Evolutionary conservation across 768 basidiomycete species (phyloP).

Genomic region (Mycena capillaripes): DNA sequence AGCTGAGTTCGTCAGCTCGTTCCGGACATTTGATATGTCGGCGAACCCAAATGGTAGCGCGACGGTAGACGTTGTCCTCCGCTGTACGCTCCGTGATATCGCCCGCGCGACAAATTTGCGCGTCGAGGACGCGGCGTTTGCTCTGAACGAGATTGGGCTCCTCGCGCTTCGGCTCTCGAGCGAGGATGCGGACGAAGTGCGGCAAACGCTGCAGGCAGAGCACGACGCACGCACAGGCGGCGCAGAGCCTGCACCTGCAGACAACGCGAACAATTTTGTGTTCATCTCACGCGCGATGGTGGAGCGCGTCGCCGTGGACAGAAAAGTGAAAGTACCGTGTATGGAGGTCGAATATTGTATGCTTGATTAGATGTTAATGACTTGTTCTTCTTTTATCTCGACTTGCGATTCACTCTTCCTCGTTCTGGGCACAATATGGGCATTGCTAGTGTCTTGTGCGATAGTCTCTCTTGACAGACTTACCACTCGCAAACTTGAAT

Average conservation of each 20-base stretch:
- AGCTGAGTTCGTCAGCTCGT: constrained; percentile 68
- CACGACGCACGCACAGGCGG: constrained; percentile 39
- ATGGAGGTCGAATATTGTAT: constrained; percentile 55
- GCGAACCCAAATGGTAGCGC: constrained; percentile 77
- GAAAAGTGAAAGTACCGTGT: constrained; percentile 80
- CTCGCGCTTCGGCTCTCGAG: constrained; percentile 60
- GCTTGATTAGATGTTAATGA: constrained; percentile 12
- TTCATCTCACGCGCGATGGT: constrained; percentile 77
- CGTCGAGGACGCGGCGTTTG: constrained; percentile 89
- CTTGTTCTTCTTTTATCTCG: background rate
- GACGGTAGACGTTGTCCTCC: constrained; percentile 74
- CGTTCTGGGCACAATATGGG: too few species aligned
- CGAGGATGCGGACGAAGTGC: constrained; percentile 43
- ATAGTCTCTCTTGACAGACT: too few species aligned
- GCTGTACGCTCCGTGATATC: constrained; percentile 83
- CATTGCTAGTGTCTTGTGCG: too few species aligned
- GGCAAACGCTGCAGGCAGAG: constrained; percentile 28
- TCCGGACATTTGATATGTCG: constrained; percentile 71
- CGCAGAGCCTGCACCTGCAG: constrained; percentile 58
- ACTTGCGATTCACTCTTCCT: too few species aligned
- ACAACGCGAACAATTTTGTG: constrained; percentile 62
- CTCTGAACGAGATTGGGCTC: constrained; percentile 89
- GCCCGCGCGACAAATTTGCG: constrained; percentile 86
- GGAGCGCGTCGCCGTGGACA: constrained; percentile 73
- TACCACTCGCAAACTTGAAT: too few species aligned